Base-by-base conservation (phyloP, 768 basidiomycete genomes). In the Lentinus brumalis region DNA sequence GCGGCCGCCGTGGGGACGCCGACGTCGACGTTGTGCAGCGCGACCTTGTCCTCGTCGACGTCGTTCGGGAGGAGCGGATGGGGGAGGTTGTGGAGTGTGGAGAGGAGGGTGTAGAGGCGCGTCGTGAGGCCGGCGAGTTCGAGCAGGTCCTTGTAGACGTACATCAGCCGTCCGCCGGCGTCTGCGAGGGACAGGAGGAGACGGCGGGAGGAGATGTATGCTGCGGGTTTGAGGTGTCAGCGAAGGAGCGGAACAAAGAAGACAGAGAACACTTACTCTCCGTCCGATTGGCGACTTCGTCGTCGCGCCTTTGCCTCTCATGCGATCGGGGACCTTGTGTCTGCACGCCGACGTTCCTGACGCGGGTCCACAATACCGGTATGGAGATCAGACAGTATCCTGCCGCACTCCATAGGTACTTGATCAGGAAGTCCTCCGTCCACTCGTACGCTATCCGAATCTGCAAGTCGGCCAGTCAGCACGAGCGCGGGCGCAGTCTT, bases 401-500 rank as follows among this genome's bases (percentile, higher is more conserved):
- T 4, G 87, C 88, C 1, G 95, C 95, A 10, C 91, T 94, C 96
- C 94, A 97, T 9, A 92, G 77, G 72, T 97, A 98, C 73, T 97
- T 97, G 80, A 97, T 94, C 18, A 97, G 90, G 66, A 93, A 95
- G 76, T 97, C 96, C 70, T 97, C 96, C 0, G 92, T 97, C 95
- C 92, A 97, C 76, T 87, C 92, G 69, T 93, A 96, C 2, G 89
- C 89, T 50, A 96, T 92, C 15, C 94, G 88, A 54, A 94, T 92
- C 90, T 92, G 61, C 14, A 29, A 53, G 10, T 32, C 31, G 15
- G 7, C 32, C 26, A 44, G 38, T 53, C 12, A 18, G 38, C 11
- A n/a, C 18, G 12, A 11, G 7, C 32, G 5, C 21, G 3, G 41
- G n/a, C 30, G 18, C 18, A 7, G 32, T 38, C n/a, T 15, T 26